phyloP scores from a whole-genome alignment of 495 filamentous ascomycete species.

The Podospora comata region DNA sequence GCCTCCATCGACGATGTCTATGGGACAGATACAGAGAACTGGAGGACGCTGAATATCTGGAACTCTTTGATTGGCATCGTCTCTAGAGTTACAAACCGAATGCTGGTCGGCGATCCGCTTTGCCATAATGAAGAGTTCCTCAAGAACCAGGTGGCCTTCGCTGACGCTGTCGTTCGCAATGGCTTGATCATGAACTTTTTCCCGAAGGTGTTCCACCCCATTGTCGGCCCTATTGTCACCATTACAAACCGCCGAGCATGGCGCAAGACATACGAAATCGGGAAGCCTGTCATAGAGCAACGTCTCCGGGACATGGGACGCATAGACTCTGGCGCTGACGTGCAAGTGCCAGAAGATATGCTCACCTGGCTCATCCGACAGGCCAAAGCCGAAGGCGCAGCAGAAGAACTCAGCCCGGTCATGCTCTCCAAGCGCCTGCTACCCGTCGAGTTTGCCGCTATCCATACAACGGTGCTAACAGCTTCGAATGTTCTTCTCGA shows the following conservation, averaged over 20 bases:
- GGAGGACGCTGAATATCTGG: conserved; percentile 36
- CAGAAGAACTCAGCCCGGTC: conserved; percentile 21
- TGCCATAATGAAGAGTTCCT: conserved; percentile 34
- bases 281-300: conserved; percentile 31
- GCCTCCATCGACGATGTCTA: conserved; percentile 30
- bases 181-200: conserved; percentile 36
- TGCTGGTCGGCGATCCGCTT: conserved; percentile 29
- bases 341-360: conserved; percentile 32
- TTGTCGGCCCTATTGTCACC: conserved; percentile 30
- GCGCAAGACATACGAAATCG: conserved; percentile 23
- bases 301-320: conserved; percentile 30
- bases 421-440: conserved; percentile 37
- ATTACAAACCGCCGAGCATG: conserved; percentile 33
- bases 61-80: conserved; percentile 34
- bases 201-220: conserved; percentile 35
- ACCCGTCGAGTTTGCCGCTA: conserved; percentile 44
- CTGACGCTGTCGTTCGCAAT: conserved; percentile 35
- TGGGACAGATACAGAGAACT: conserved; percentile 33
- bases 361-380: conserved; percentile 39
- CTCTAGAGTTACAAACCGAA: conserved; percentile 32
- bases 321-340: conserved; percentile 26
- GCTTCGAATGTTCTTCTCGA: conserved; percentile 44
- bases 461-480: conserved; percentile 48
- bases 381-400: conserved; percentile 29
- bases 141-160: conserved; percentile 31